Evolutionary conservation across 176 grass and related monocot species (phyloP).

Genomic region (Oryza punctata): DNA sequence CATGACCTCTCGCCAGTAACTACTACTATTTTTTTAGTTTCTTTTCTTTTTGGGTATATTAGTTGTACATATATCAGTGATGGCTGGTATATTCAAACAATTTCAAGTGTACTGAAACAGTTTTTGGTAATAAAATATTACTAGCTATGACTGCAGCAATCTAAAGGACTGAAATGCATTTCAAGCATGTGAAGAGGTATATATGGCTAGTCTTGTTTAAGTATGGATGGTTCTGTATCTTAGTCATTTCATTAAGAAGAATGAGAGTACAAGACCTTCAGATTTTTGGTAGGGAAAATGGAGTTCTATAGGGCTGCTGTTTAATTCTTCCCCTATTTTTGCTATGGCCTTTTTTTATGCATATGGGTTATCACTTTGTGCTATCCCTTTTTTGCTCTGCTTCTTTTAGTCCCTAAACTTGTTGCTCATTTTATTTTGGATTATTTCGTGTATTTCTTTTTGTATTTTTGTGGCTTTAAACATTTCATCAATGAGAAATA

Average conservation of each 20-base stretch:
- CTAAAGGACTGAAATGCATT: not conserved
- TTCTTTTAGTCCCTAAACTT: constrained; percentile 25
- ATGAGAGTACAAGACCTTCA: not conserved
- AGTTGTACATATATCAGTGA: not conserved
- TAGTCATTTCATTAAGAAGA: not conserved
- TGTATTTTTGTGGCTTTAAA: not conserved
- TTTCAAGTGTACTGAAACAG: too few relatives aligned
- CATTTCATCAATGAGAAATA: constrained; percentile 5
- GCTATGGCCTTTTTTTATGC: not conserved
- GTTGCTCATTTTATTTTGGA: not conserved
- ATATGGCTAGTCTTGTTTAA: not conserved
- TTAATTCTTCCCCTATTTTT: not conserved
- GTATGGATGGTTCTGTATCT: not conserved
- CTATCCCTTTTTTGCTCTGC: not conserved
- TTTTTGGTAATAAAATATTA: not conserved
- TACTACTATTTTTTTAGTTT: not conserved
- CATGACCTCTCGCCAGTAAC: not conserved
- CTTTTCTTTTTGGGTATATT: not conserved
- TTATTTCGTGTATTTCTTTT: constrained; percentile 6
- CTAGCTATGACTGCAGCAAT: not conserved
- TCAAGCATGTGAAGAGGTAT: not conserved
- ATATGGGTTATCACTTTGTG: not conserved
- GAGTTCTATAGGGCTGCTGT: not conserved
- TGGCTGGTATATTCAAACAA: not conserved
- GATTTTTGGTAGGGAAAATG: not conserved